These are phyloP conservation scores for Skeletonema tropicum DNA, from an alignment of 108 stramenopile species.

Conservation along the genomic window DNA sequence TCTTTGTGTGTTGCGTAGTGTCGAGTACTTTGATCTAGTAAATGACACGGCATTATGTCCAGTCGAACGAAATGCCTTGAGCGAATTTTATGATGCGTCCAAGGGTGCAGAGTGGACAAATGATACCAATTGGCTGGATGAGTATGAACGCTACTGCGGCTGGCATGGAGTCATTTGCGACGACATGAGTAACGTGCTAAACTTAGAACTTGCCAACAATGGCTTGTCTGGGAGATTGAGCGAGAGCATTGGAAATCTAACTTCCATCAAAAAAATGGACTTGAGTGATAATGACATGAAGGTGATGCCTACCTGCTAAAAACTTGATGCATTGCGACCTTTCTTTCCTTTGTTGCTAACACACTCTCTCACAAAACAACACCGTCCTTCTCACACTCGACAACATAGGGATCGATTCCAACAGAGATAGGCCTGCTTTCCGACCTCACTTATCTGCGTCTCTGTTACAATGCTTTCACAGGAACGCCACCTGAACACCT, in stretches of 20 bases:
- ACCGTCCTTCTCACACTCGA: not conserved
- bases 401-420: constrained; percentile 59
- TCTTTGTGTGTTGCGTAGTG: not conserved
- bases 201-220: constrained; percentile 24
- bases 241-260: constrained; percentile 45
- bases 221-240: constrained; percentile 57
- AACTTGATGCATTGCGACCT: no score
- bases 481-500: constrained; percentile 16
- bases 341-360: not conserved
- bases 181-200: not conserved
- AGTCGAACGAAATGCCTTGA: not conserved
- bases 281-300: constrained; percentile 57
- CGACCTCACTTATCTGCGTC: constrained; percentile 45
- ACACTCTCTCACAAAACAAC: not conserved
- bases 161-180: constrained; percentile 8
- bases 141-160: not conserved
- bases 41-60: not conserved
- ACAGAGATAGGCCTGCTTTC: constrained; percentile 47
- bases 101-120: constrained; percentile 1
- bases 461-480: constrained; percentile 60
- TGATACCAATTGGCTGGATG: not conserved
- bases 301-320: not conserved
- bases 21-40: constrained; percentile 9
- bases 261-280: constrained; percentile 50
- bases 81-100: not conserved